Conservation (phyloP, 2,329 filamentous ascomycete species). For the Colletotrichum destructivum region DNA sequence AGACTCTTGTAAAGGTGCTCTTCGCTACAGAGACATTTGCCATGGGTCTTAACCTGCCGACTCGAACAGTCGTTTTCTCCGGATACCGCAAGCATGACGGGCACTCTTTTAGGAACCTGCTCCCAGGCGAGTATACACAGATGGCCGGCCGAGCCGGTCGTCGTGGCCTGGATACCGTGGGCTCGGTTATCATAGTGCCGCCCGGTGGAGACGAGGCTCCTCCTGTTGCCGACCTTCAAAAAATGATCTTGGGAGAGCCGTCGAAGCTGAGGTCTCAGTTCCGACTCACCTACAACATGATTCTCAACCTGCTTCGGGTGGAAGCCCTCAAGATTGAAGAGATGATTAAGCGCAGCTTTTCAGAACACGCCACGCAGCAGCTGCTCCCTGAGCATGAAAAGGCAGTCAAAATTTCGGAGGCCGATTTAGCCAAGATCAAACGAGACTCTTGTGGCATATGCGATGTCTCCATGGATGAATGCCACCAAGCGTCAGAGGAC, state of each 20-base stretch:
- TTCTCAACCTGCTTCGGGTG: conserved; percentile 92
- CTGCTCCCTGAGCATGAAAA: conserved; percentile 96
- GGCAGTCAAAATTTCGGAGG: conserved; percentile 91
- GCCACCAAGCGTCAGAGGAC: conserved; percentile 86
- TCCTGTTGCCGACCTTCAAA: conserved; percentile 83
- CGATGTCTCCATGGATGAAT: conserved; percentile 83
- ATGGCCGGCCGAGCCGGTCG: conserved; percentile 97
- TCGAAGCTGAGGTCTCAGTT: conserved; percentile 97
- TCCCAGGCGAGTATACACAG: conserved; percentile 97
- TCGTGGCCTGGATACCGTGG: conserved; percentile 91
- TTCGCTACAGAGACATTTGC: conserved; percentile 99
- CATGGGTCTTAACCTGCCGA: conserved; percentile 97
- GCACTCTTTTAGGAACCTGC: conserved; percentile 88
- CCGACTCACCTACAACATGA: conserved; percentile 99
- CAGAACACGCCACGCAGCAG: conserved; percentile 96
- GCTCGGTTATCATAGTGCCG: conserved; percentile 94
- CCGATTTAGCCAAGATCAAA: conserved; percentile 91
- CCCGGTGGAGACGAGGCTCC: conserved; percentile 89
- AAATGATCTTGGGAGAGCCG: conserved; percentile 96
- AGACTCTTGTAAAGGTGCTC: conserved; percentile 94
- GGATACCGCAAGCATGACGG: conserved; percentile 98
- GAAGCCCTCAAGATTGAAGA: conserved; percentile 99
- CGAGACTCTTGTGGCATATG: conserved; percentile 87
- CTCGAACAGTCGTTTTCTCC: conserved; percentile 96
- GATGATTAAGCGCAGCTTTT: conserved; percentile 99